Conservation (phyloP, 257 asterid genomes). For the Petrea volubilis region DNA sequence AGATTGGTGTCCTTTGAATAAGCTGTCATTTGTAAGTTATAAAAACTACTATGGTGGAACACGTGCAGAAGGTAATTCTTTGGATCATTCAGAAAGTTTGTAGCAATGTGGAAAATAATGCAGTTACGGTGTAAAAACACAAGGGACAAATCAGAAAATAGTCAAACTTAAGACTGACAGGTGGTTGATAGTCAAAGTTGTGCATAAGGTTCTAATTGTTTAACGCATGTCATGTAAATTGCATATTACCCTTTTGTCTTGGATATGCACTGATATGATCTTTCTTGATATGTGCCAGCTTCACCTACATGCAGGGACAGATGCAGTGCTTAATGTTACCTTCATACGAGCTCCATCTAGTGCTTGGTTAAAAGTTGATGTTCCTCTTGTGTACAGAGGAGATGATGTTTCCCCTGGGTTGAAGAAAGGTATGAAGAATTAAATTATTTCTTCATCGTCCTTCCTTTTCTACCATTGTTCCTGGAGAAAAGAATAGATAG, state of each 20-base stretch:
- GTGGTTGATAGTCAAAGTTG: neutral
- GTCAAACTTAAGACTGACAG: neutral
- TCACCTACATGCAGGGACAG: slow-evolving; percentile 82
- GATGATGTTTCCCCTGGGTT: slow-evolving; percentile 92
- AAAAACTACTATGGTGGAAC: neutral
- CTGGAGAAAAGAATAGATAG: neutral
- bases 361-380: slow-evolving; percentile 58
- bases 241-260: neutral
- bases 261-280: slow-evolving; percentile 32
- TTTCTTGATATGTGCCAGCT: slow-evolving; percentile 60
- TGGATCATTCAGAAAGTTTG: neutral
- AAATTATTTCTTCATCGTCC: neutral
- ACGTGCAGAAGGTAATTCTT: neutral
- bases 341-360: slow-evolving; percentile 91
- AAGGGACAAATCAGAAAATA: neutral
- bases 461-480: neutral
- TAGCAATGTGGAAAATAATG: neutral
- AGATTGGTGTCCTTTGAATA: neutral
- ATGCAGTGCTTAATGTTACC: slow-evolving; percentile 80
- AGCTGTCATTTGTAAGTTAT: neutral
- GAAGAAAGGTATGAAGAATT: slow-evolving; percentile 52
- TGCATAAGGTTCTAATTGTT: neutral
- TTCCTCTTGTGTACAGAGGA: slow-evolving; percentile 80
- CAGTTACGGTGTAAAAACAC: neutral
- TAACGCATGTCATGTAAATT: neutral